Conservation (phyloP, 768 basidiomycete species). For the Lyophyllum shimeji region DNA sequence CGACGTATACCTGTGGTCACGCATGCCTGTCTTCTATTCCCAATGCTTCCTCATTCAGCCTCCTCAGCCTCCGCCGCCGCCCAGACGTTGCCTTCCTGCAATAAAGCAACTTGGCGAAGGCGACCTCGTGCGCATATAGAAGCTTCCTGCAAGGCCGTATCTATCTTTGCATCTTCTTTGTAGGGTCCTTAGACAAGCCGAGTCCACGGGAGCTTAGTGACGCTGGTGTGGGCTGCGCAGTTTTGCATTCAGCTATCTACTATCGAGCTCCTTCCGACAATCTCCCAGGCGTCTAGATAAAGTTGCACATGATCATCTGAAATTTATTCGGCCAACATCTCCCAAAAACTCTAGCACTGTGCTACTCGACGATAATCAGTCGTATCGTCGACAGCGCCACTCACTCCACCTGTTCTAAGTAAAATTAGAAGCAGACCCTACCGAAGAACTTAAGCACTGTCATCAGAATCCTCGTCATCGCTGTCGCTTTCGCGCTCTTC, state of each 20-base stretch:
- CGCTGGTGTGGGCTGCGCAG: not conserved
- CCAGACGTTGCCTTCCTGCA: not conserved
- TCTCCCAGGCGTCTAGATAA: not conserved
- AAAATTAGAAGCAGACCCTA: not conserved
- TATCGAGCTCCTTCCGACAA: not conserved
- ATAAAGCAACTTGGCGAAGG: not conserved
- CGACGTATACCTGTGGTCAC: not conserved
- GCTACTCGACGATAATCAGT: too few species aligned
- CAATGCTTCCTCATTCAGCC: slow-evolving; percentile 3
- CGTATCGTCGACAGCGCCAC: too few species aligned
- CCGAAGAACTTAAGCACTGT: slow-evolving; percentile 6
- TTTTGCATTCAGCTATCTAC: not conserved
- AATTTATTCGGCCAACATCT: too few species aligned
- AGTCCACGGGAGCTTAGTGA: slow-evolving; percentile 6
- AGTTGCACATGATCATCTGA: not conserved
- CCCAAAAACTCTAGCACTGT: too few species aligned
- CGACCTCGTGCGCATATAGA: not conserved
- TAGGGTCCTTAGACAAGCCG: not conserved
- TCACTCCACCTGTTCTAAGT: too few species aligned
- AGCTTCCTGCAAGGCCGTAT: slow-evolving; percentile 12
- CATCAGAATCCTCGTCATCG: slow-evolving; percentile 43
- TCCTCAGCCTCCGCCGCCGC: not conserved
- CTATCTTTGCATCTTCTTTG: slow-evolving; percentile 5
- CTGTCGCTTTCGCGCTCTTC: slow-evolving; percentile 54
- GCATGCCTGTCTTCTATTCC: not conserved